These are phyloP conservation scores for Aspergillus quadrilineatus DNA, from an alignment of 2,329 filamentous ascomycete genomes.

Conservation along the genomic window DNA sequence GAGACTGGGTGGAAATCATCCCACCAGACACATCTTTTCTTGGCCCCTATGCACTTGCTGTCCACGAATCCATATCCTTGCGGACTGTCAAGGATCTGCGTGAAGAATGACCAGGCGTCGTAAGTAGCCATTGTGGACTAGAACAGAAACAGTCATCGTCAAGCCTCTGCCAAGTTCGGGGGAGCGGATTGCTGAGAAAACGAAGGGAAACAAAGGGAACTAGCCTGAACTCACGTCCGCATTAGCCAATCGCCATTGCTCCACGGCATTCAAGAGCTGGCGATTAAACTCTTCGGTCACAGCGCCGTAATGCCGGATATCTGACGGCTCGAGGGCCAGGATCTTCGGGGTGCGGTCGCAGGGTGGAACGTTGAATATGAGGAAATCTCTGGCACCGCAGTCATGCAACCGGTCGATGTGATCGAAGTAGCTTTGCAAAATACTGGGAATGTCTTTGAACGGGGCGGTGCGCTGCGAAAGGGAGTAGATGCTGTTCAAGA, in stretches of 20 bases:
- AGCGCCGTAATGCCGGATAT: background rate
- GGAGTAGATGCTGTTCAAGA: background rate
- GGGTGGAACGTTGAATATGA: constrained; percentile 7
- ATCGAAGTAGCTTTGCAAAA: background rate
- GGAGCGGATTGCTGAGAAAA: background rate
- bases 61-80: constrained; percentile 2
- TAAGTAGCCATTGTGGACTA: background rate
- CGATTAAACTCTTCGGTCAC: background rate
- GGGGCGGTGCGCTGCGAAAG: background rate
- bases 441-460: background rate
- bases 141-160: background rate
- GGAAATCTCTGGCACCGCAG: constrained; percentile 8
- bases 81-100: background rate
- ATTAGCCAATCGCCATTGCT: background rate
- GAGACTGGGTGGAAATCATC: constrained; percentile 7
- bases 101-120: background rate
- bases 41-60: background rate
- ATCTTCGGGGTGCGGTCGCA: constrained; percentile 6
- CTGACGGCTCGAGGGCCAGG: background rate
- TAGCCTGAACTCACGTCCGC: background rate
- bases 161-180: background rate
- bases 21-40: constrained; percentile 8
- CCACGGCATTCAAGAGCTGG: background rate
- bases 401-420: background rate
- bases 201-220: background rate